Evolutionary conservation across 371 early-diverging fungal genomes (phyloP), one percentile per base, ranked within the genome.

Genomic region (Amoeboaphelidium protococcarum): DNA sequence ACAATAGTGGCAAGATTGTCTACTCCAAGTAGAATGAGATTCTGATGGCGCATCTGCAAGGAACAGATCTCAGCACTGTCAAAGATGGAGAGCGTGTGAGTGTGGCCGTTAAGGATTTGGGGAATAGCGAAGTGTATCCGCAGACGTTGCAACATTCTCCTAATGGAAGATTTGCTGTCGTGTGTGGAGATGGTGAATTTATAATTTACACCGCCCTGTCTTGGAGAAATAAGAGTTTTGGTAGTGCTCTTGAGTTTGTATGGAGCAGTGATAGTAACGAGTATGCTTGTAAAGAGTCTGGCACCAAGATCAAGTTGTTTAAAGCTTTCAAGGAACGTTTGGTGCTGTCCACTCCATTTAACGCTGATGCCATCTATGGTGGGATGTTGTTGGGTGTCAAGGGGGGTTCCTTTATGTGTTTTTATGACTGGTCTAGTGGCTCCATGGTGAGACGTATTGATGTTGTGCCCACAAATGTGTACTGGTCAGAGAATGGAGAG

Each of bases 221-320:
- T 0, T 96, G 95, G 97, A 73, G 97, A 60, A 96, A 94, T 72
- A 96, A 96, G 73, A 76, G 79, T 51, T 96, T 90, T 58, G 97
- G 97, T 6, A 75, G 70, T 40, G 95, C 81, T 6, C 61, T 82
- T 41, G 91, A 89, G 52, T 89, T 92, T 70, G 95, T 83, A 3
- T 96, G 97, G 97, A 87, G 86, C 22, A 62, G 69, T 48, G 88
- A 92, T 62, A 80, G 84, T 19, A 91, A 88, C 55, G 74, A 85
- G 62, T 80, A 91, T 56, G 92, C 92, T 19, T 84, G 90, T 22
- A 86, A 89, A 50, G 89, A 89, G 58, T 85, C 89, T 0, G 57
- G 79, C 0, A 69, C 79, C 20, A 72, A 72, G 25, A 73, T 92
- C 56, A 80, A 78, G 58, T 59, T 91, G 22, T 94, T 78, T 70